Percentiles rank a stretch among this genome's conserved stretches.
These are phyloP conservation scores for Neurospora discreta DNA, from an alignment of 495 filamentous ascomycete species.

Conservation along the genomic window DNA sequence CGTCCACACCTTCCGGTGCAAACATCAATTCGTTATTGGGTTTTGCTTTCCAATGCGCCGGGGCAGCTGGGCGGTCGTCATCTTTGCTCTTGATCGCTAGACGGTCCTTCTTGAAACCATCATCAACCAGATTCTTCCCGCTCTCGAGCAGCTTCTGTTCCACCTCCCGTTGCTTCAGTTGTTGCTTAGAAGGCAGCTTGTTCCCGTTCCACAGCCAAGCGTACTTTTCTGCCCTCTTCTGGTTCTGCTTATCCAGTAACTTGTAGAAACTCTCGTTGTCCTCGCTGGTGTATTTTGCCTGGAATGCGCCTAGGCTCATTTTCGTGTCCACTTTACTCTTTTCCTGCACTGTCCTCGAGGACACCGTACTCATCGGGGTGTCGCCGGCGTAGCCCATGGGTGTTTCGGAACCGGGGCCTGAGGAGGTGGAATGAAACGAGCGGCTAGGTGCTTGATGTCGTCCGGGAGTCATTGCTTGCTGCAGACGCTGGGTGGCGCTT, in stretches of 20 bases:
- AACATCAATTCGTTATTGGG: slow-evolving; percentile 89
- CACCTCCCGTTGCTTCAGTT: slow-evolving; percentile 66
- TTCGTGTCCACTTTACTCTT: slow-evolving; percentile 58
- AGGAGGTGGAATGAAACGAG: slow-evolving; percentile 13
- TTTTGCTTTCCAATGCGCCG: slow-evolving; percentile 61
- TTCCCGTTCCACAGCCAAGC: slow-evolving; percentile 83
- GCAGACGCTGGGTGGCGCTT: slow-evolving; percentile 61
- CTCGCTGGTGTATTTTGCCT: slow-evolving; percentile 88
- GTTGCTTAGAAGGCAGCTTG: slow-evolving; percentile 76
- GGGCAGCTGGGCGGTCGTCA: slow-evolving; percentile 58
- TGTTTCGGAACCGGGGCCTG: slow-evolving; percentile 29
- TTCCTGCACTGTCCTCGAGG: slow-evolving; percentile 25
- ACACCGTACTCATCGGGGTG: slow-evolving; percentile 52
- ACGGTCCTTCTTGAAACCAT: slow-evolving; percentile 40
- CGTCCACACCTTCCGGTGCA: slow-evolving; percentile 60
- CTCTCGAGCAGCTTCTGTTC: slow-evolving; percentile 50
- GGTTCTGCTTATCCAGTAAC: slow-evolving; percentile 83
- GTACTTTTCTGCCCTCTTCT: slow-evolving; percentile 67
- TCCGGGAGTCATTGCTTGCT: slow-evolving; percentile 72
- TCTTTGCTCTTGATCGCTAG: slow-evolving; percentile 51
- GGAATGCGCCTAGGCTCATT: slow-evolving; percentile 74
- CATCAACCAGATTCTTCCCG: slow-evolving; percentile 28
- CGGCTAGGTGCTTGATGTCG: slow-evolving; percentile 34
- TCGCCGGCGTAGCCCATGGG: slow-evolving; percentile 48
- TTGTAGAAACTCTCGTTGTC: slow-evolving; percentile 95